Evolutionary conservation across 208 protist genomes (phyloP).

Genomic region (Leishmania arabica): DNA sequence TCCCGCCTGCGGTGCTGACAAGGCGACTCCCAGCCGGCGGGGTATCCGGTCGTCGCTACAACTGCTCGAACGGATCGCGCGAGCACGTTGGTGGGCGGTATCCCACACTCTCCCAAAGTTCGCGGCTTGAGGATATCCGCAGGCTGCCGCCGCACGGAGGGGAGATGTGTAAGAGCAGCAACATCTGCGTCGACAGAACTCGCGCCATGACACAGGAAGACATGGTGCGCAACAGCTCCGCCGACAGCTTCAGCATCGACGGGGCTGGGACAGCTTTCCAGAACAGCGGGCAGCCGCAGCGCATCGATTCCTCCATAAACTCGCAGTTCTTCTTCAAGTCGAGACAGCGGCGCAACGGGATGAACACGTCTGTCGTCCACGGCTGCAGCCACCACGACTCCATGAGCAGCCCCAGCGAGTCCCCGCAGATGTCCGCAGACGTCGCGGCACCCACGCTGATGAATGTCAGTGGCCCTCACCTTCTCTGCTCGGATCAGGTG

Average conservation of each 20-base stretch:
- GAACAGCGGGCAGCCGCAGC: slow-evolving; percentile 10
- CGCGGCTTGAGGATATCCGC: slow-evolving; percentile 15
- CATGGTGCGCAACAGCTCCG: slow-evolving; percentile 25
- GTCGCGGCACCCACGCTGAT: background rate
- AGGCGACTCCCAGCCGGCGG: background rate
- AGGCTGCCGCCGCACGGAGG: background rate
- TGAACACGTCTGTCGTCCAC: background rate
- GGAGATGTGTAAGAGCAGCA: slow-evolving; percentile 3
- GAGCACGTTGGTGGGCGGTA: slow-evolving; percentile 10
- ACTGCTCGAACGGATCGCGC: background rate
- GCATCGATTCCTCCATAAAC: slow-evolving; percentile 28
- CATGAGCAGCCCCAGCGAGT: slow-evolving; percentile 9
- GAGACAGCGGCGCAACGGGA: background rate
- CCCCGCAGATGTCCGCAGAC: slow-evolving; percentile 14
- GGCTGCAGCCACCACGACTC: slow-evolving; percentile 16
- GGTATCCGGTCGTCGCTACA: background rate
- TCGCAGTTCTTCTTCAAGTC: slow-evolving; percentile 24
- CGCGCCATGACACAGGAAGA: slow-evolving; percentile 15
- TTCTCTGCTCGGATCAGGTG: slow-evolving; percentile 25
- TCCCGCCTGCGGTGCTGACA: background rate
- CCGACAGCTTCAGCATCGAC: slow-evolving; percentile 16
- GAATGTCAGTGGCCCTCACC: slow-evolving; percentile 1
- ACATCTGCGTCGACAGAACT: background rate
- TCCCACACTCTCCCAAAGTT: slow-evolving; percentile 4
- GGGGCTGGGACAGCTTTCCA: background rate